A percentile compares a stretch with the other conserved stretches of the same genome.
phyloP scores from a whole-genome alignment of 192 early-diverging fungal genomes.

The Thamnidium elegans region DNA sequence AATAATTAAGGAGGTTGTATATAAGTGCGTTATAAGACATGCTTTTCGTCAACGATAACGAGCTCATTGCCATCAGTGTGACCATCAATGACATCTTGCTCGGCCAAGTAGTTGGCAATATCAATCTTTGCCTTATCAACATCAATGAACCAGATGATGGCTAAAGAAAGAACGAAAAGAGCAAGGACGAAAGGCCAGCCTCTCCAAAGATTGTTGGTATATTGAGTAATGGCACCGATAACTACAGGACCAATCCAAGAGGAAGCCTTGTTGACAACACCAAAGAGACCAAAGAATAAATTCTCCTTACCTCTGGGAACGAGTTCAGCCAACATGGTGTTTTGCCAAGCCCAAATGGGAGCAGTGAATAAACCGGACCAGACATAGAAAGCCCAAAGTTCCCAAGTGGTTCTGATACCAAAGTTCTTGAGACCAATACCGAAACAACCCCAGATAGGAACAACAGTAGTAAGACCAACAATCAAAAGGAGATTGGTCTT shows the following conservation, averaged over 20 bases:
- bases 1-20: too few species aligned
- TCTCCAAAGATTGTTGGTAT: slow-evolving; percentile 51
- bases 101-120: slow-evolving; percentile 34
- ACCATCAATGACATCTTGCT: slow-evolving; percentile 5
- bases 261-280: slow-evolving; percentile 69
- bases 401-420: slow-evolving; percentile 50
- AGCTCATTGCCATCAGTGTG: not conserved
- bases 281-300: slow-evolving; percentile 71
- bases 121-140: slow-evolving; percentile 56
- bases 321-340: slow-evolving; percentile 63
- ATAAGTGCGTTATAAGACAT: too few species aligned
- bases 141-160: slow-evolving; percentile 53
- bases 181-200: slow-evolving; percentile 54
- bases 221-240: slow-evolving; percentile 59
- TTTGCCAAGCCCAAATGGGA: slow-evolving; percentile 52
- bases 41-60: slow-evolving; percentile 7
- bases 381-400: slow-evolving; percentile 57
- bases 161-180: slow-evolving; percentile 51
- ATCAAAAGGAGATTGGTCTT: slow-evolving; percentile 54
- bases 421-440: slow-evolving; percentile 53
- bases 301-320: slow-evolving; percentile 63
- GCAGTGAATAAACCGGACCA: slow-evolving; percentile 67
- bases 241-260: slow-evolving; percentile 75
- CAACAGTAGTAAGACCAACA: slow-evolving; percentile 42
- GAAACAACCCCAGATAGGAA: slow-evolving; percentile 63